phyloP scores from a whole-genome alignment of 176 grass and related monocot species.

The Phoenix dactylifera region DNA sequence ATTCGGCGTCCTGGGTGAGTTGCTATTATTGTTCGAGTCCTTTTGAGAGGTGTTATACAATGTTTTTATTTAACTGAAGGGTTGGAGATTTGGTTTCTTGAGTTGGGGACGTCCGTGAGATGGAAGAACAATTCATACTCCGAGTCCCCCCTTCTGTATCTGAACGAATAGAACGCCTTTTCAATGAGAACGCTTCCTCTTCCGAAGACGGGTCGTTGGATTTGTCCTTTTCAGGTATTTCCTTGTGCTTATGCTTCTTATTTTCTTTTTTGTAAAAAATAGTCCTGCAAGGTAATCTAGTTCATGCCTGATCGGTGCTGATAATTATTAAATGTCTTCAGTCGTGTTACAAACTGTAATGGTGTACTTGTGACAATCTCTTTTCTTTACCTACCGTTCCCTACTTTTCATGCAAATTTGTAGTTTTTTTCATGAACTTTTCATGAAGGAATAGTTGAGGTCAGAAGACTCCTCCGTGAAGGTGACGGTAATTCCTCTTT shows the following conservation, averaged over 20 bases:
- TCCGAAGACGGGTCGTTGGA: slow-evolving; percentile 58
- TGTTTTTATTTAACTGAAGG: too few species aligned
- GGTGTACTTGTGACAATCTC: neutral
- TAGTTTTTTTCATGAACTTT: neutral
- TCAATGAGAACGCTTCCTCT: slow-evolving; percentile 50
- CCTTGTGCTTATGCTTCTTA: neutral
- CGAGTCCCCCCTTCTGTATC: slow-evolving; percentile 68
- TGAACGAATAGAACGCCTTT: slow-evolving; percentile 69
- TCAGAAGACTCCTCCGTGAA: too few species aligned
- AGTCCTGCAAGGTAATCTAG: neutral
- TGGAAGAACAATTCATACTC: slow-evolving; percentile 94
- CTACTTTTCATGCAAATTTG: neutral
- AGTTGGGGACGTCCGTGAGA: neutral
- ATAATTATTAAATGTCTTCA: neutral
- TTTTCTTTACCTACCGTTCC: too few species aligned
- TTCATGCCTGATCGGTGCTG: too few species aligned
- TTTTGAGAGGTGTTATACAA: too few species aligned
- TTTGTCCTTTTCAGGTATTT: slow-evolving; percentile 71
- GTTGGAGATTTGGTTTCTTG: too few species aligned
- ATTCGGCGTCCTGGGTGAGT: too few species aligned
- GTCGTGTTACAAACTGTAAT: too few species aligned
- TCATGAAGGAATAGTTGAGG: neutral
- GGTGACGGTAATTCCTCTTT: too few species aligned
- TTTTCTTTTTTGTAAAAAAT: too few species aligned
- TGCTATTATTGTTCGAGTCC: too few species aligned